Percentiles rank a stretch among this genome's conserved stretches.
Evolutionary conservation across 1,139 yeast species (phyloP).

Genomic region (Williopsis jadinii): DNA sequence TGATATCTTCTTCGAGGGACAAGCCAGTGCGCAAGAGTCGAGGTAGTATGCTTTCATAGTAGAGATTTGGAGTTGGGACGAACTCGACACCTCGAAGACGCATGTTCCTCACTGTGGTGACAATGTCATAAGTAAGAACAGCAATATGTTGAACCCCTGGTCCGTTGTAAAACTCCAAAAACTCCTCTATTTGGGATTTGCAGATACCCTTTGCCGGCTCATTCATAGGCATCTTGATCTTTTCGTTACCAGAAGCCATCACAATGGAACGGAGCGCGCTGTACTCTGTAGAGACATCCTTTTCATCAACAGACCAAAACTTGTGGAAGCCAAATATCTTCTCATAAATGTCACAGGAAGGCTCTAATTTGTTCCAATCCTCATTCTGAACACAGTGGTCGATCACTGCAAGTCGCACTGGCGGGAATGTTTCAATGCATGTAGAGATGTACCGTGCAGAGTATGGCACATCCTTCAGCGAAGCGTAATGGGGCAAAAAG

Average conservation of each 20-base stretch:
- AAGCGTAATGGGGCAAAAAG: constrained; percentile 52
- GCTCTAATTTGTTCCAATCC: constrained; percentile 59
- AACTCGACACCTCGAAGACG: constrained; percentile 61
- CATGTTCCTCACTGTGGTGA: constrained; percentile 48
- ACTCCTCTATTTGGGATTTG: constrained; percentile 78
- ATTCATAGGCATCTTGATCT: constrained; percentile 72
- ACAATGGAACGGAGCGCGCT: constrained; percentile 70
- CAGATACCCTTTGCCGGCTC: constrained; percentile 68
- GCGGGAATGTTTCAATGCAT: constrained; percentile 25
- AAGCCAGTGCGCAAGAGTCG: constrained; percentile 36
- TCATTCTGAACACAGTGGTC: constrained; percentile 83
- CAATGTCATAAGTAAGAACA: constrained; percentile 51
- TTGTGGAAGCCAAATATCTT: constrained; percentile 63
- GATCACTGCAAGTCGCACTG: constrained; percentile 35
- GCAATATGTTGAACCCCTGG: constrained; percentile 86
- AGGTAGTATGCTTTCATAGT: constrained; percentile 43
- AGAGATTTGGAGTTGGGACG: constrained; percentile 47
- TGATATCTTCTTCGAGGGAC: constrained; percentile 43
- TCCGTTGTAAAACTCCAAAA: constrained; percentile 64
- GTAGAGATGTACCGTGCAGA: constrained; percentile 7
- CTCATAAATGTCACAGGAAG: constrained; percentile 52
- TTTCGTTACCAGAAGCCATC: constrained; percentile 63
- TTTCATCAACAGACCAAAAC: constrained; percentile 82
- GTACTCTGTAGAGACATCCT: constrained; percentile 57
- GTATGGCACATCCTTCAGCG: constrained; percentile 13